Evolutionary conservation across 257 asterid genomes (phyloP).

Genomic region (Anisodus tanguticus): DNA sequence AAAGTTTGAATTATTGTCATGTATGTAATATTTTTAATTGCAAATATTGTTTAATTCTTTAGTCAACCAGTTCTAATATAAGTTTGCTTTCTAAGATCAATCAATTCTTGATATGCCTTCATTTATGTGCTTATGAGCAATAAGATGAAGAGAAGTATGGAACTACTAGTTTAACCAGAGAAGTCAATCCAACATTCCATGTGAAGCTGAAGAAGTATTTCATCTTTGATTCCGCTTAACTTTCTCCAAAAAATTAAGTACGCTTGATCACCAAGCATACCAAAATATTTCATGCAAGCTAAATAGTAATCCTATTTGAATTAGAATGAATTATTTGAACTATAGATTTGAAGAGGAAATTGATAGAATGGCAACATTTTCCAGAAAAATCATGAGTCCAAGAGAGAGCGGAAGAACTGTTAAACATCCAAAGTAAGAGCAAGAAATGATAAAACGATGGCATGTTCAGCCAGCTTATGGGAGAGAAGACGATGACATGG

Average conservation of each 20-base stretch:
- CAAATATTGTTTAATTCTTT: not conserved
- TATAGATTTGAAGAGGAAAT: not conserved
- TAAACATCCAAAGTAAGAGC: too few species aligned
- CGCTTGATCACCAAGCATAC: not conserved
- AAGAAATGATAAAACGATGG: too few species aligned
- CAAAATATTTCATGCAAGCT: not conserved
- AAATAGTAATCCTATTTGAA: not conserved
- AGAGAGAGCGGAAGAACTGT: too few species aligned
- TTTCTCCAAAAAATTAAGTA: not conserved
- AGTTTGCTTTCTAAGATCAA: not conserved
- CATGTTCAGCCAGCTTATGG: too few species aligned
- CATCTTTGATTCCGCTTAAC: not conserved
- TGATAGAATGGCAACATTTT: not conserved
- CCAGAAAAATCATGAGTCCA: not conserved
- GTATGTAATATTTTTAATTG: not conserved
- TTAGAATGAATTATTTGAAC: not conserved
- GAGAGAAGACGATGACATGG: constrained; percentile 15
- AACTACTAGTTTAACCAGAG: too few species aligned
- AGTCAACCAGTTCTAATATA: not conserved
- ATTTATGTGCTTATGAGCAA: too few species aligned
- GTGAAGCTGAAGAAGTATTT: not conserved
- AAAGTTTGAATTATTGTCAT: too few species aligned
- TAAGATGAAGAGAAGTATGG: too few species aligned
- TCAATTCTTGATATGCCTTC: not conserved
- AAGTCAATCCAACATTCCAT: not conserved